Base-by-base conservation (phyloP, 2,329 filamentous ascomycete species). In the Blastomyces emzantsi region DNA sequence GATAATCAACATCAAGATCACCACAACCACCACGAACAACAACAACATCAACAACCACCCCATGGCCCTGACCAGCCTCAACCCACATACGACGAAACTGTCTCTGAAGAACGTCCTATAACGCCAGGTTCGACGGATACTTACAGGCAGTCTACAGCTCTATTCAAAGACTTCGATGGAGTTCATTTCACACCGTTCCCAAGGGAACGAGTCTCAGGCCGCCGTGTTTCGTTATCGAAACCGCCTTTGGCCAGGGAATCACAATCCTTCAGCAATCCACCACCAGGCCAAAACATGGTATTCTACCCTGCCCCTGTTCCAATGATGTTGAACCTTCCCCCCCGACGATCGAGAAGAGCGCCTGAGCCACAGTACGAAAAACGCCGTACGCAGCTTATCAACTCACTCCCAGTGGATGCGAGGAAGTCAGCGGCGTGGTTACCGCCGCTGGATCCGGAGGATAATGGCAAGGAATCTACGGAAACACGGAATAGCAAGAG, bases 251-350 rank as follows among this genome's bases (percentile, higher is more conserved):
- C 77, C 5, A 73, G 70, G 62, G 70, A 75, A 60, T 70, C 75
- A 15, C 70, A 75, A 66, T 69, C 72, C 30, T 77, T 75, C 68
- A 72, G 74, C 60, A 73, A 77, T 63, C 73, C 77, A 2, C 73
- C 71, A 60, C 87, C 87, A 1, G 88, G 86, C 4, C 86, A 93
- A 68, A 81, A 87, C 69, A 96, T 97, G 90, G 85, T 96, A 11
- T 97, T 88, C 76, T 99, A 99, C 74, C 94, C 94, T 17, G 94
- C 94, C 2, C 92, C 91, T 0, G 94, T 99, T 2, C 94, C 94
- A 2, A 87, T 89, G 66, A 92, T 96, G 87, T 82, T 99, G 64
- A 97, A 96, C 70, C 79, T 99, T 15, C 94, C 94, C 0, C 91
- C 92, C 55, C 90, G 91, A 70, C 79, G 97, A 60, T 96, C 92